Evolutionary conservation across 2,329 filamentous ascomycete species (phyloP), one percentile per base, ranked within the genome.

Genomic region (Fusarium citri): DNA sequence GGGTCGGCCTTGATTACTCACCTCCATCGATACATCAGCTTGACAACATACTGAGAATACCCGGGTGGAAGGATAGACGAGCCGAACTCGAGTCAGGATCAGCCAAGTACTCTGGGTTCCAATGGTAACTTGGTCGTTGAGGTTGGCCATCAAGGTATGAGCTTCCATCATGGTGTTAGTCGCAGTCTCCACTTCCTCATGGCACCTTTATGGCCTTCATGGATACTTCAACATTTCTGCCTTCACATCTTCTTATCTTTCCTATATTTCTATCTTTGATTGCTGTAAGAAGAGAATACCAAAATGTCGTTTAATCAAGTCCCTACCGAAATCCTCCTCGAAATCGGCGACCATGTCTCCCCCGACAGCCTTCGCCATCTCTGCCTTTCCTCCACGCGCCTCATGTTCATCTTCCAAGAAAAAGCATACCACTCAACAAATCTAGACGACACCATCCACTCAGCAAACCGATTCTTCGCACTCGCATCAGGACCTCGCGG

Each of bases 71-170:
- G 7, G 28, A 2, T 6, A 15, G 16, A 25, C 10, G 15, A 25
- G 15, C 11, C 16, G 22, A 45, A 12, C 18, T 6, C 14, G 14
- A 9, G 8, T 47, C 25, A 20, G 5, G 12, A 7, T 7, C 15
- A 26, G 45, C n/a, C 18, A 10, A 20, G 11, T 10, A 5, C 7
- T 15, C 3, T 20, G 25, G 3, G 43, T 15, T 6, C n/a, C 18
- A 15, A 14, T n/a, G 18, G 41, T 43, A 10, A 7, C 6, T n/a
- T n/a, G 7, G 23, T 28, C 0, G 5, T 46, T 20, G 43, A 26
- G 18, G 23, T 46, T 46, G 43, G 43, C 43, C 43, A 46, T 47
- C 45, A 47, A 47, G 45, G 45, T 47, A 47, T 43, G 23, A 47
- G 25, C 25, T 28, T 18, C 25, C 18, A 26, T 25, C 25, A 12